Conservation (phyloP, 208 protist species). For the Crithidia thermophila region DNA sequence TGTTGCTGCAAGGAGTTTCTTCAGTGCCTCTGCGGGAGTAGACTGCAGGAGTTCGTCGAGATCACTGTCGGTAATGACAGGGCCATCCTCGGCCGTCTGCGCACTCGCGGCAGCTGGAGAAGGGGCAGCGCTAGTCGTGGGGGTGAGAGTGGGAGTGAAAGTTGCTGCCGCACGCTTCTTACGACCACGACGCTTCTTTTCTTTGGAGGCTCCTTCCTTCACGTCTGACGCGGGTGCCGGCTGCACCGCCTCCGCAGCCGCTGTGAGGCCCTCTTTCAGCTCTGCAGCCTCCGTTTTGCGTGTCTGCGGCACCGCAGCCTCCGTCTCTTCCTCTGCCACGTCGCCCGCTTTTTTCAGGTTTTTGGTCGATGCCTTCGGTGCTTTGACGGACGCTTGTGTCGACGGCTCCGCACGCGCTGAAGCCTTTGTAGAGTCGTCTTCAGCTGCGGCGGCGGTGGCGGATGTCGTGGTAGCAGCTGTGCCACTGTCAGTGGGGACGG, state of each 20-base stretch:
- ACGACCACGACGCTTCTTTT: background rate
- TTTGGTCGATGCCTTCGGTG: background rate
- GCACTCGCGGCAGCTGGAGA: background rate
- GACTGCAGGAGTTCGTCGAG: no score
- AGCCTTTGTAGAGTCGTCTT: background rate
- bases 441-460: background rate
- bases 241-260: background rate
- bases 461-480: no score
- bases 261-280: background rate
- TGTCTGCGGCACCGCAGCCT: background rate
- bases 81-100: background rate
- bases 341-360: no score
- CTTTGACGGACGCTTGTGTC: no score
- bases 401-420: background rate
- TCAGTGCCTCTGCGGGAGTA: background rate
- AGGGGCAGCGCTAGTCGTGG: no score
- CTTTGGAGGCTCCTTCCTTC: no score
- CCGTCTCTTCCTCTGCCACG: background rate
- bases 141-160: no score
- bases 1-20: conserved; percentile 2
- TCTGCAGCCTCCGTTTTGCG: background rate
- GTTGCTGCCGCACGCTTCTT: no score
- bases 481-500: background rate
- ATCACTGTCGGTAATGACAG: background rate
- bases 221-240: no score